These are phyloP conservation scores for Eutypa lata DNA, from an alignment of 2,329 filamentous ascomycete genomes.

Conservation along the genomic window DNA sequence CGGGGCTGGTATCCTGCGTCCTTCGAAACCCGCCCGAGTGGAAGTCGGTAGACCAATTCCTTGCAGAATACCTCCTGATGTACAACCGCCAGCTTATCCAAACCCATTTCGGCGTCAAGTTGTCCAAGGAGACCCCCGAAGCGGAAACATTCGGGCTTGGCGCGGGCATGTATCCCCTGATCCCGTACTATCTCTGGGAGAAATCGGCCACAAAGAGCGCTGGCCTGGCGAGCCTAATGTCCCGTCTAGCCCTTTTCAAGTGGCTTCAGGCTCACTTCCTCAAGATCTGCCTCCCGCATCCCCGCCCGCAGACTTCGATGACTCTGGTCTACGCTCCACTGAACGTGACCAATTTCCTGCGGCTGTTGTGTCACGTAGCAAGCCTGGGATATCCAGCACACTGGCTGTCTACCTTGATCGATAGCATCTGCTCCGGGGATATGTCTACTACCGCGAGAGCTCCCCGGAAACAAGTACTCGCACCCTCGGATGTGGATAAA, in stretches of 20 bases:
- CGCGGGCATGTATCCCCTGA: not conserved
- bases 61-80: slow-evolving; percentile 29
- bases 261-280: slow-evolving; percentile 15
- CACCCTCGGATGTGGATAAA: slow-evolving; percentile 1
- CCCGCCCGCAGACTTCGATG: not conserved
- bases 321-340: slow-evolving; percentile 6
- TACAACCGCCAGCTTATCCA: slow-evolving; percentile 17
- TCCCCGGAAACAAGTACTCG: slow-evolving; percentile 3
- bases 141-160: not conserved
- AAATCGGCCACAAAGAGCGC: not conserved
- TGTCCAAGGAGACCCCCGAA: not conserved
- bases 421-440: slow-evolving; percentile 3
- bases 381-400: slow-evolving; percentile 13
- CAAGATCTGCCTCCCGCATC: slow-evolving; percentile 13
- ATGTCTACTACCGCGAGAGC: slow-evolving; percentile 11
- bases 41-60: slow-evolving; percentile 19
- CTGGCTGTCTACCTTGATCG: slow-evolving; percentile 13
- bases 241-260: slow-evolving; percentile 2
- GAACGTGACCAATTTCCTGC: slow-evolving; percentile 11
- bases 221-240: slow-evolving; percentile 7
- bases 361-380: slow-evolving; percentile 7
- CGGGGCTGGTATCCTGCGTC: slow-evolving; percentile 20
- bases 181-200: slow-evolving; percentile 9
- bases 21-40: slow-evolving; percentile 25
- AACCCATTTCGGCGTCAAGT: slow-evolving; percentile 21